These are phyloP conservation scores for Sungouiozyma ichnusensis DNA, from an alignment of 805 yeast genomes.

Conservation along the genomic window DNA sequence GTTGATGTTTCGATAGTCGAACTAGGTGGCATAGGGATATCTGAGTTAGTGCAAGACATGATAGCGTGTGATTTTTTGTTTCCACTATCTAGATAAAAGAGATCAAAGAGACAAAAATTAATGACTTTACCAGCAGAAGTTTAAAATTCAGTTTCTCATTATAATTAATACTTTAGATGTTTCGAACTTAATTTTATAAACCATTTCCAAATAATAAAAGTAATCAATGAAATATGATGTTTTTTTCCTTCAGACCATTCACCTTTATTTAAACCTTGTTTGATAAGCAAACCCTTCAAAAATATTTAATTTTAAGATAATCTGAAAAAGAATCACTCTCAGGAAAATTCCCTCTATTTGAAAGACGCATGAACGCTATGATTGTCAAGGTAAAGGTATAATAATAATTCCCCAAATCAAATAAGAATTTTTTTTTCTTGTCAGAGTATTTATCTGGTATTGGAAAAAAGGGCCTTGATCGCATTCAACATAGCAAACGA, in stretches of 20 bases:
- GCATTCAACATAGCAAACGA: background rate
- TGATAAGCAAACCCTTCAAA: background rate
- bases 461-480: background rate
- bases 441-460: background rate
- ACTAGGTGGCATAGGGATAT: slow-evolving; percentile 44
- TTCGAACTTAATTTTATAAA: too few relatives aligned
- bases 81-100: background rate
- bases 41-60: background rate
- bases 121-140: background rate
- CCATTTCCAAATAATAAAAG: background rate
- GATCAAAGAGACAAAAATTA: background rate
- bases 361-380: too few relatives aligned
- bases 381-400: too few relatives aligned
- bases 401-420: too few relatives aligned
- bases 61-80: background rate
- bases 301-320: too few relatives aligned
- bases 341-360: too few relatives aligned
- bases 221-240: background rate
- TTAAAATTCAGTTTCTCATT: too few relatives aligned
- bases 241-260: background rate
- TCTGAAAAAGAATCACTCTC: too few relatives aligned
- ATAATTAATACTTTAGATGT: too few relatives aligned
- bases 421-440: too few relatives aligned
- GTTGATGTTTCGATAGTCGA: slow-evolving; percentile 37
- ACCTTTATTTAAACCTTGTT: background rate